A percentile compares a stretch with the other conserved stretches of the same genome.
Conservation (phyloP, 495 filamentous ascomycete genomes). For the Chaetomidium leptoderma region DNA sequence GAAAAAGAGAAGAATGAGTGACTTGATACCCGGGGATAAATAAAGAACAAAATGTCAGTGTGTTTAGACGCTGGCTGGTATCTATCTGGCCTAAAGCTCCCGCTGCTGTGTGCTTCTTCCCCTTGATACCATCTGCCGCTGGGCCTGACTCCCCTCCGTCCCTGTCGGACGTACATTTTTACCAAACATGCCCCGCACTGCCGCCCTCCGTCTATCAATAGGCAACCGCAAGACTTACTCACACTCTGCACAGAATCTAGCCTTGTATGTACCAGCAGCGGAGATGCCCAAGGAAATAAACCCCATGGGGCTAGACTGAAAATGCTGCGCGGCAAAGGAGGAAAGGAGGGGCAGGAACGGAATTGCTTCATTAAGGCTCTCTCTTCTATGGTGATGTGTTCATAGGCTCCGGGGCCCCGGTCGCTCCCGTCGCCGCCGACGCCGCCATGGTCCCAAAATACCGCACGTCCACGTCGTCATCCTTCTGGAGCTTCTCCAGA, state of each 20-base stretch:
- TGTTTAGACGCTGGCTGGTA: too few species aligned
- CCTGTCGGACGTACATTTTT: not conserved
- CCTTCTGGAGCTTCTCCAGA: constrained; percentile 88
- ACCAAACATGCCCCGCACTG: not conserved
- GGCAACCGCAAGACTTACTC: too few species aligned
- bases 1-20: not conserved
- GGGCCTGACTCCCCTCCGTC: too few species aligned
- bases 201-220: too few species aligned
- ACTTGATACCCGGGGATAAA: constrained; percentile 6
- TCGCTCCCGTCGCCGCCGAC: constrained; percentile 32
- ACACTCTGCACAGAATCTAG: too few species aligned
- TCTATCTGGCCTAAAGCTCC: too few species aligned
- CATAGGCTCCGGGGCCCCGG: constrained; percentile 48
- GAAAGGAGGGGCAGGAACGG: constrained; percentile 15
- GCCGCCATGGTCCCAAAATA: constrained; percentile 73
- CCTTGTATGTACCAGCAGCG: too few species aligned
- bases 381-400: constrained; percentile 54
- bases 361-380: constrained; percentile 32
- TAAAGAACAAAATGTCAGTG: not conserved
- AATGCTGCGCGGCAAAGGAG: not conserved
- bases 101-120: too few species aligned
- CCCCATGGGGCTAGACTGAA: not conserved
- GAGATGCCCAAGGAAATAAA: not conserved
- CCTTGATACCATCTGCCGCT: too few species aligned
- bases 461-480: constrained; percentile 95